phyloP scores from a whole-genome alignment of 805 yeast genomes.

The Pichia paraexigua region DNA sequence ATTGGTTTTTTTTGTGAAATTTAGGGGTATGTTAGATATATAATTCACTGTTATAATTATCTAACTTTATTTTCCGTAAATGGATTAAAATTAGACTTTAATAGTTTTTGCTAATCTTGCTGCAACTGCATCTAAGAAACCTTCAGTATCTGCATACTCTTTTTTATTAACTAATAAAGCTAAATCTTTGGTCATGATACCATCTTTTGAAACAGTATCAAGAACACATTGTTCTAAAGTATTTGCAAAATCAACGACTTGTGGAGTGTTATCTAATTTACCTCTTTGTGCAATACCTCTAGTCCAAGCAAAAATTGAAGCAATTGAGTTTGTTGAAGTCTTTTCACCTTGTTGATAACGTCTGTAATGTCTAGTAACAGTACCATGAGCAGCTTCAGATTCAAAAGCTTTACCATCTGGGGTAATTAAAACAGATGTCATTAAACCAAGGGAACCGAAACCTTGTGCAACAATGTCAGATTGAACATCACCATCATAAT shows the following conservation, averaged over 20 bases:
- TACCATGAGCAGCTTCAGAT: constrained; percentile 83
- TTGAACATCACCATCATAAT: constrained; percentile 83
- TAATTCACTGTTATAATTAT: constrained; percentile 2
- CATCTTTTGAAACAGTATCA: constrained; percentile 66
- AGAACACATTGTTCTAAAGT: constrained; percentile 58
- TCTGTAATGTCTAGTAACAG: constrained; percentile 81
- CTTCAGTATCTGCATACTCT: constrained; percentile 64
- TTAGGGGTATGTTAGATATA: background rate
- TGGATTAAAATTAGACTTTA: background rate
- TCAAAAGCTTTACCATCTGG: constrained; percentile 85
- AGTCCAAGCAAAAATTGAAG: constrained; percentile 83
- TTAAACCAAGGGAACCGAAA: constrained; percentile 74
- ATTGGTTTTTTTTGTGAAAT: background rate
- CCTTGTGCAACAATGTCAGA: constrained; percentile 85
- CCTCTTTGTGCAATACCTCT: constrained; percentile 81
- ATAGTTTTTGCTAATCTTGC: constrained; percentile 25
- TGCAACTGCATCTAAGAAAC: constrained; percentile 72
- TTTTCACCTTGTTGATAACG: constrained; percentile 75
- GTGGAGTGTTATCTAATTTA: constrained; percentile 62
- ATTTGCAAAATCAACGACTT: constrained; percentile 59
- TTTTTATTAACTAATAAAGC: constrained; percentile 57
- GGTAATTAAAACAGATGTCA: constrained; percentile 77
- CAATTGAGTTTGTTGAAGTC: constrained; percentile 79
- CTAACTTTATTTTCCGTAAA: background rate
- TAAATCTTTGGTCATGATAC: constrained; percentile 76